Conservation (phyloP, 176 grass and related monocot genomes). For the Zea luxurians region DNA sequence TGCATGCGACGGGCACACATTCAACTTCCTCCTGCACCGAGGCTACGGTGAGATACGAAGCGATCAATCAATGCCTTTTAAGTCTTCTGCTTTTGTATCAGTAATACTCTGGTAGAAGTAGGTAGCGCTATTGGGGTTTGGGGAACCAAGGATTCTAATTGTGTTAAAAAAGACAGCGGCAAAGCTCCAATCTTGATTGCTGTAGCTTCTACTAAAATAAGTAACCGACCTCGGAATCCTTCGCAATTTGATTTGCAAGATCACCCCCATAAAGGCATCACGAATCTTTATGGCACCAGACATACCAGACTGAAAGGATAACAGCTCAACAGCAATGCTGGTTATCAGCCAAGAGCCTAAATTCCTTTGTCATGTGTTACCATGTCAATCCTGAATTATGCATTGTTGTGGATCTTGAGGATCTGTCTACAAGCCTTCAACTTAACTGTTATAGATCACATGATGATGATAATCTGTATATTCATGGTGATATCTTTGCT, state of each 20-base stretch:
- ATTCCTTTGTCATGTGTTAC: not conserved
- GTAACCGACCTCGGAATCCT: not conserved
- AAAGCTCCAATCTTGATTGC: constrained; percentile 2
- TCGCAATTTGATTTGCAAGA: not conserved
- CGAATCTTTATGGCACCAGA: not conserved
- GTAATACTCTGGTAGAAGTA: not conserved
- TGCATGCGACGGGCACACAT: constrained; percentile 77
- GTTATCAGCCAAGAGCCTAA: not conserved
- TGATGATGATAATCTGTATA: not conserved
- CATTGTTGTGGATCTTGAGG: constrained; percentile 3
- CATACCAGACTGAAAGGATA: not conserved
- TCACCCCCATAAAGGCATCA: not conserved
- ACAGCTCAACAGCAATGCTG: not conserved
- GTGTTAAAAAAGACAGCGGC: not conserved
- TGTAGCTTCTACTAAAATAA: not conserved
- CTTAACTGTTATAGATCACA: not conserved
- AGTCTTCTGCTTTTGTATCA: not conserved
- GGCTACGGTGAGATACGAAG: constrained; percentile 61
- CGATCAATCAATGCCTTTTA: not conserved
- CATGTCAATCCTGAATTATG: not conserved
- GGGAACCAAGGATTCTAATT: not conserved
- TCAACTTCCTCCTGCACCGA: constrained; percentile 83
- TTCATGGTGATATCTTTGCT: too few species aligned
- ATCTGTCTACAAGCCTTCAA: not conserved
- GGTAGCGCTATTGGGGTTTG: not conserved